phyloP scores from a whole-genome alignment of 2,329 filamentous ascomycete genomes.

The Zalaria obscura region DNA sequence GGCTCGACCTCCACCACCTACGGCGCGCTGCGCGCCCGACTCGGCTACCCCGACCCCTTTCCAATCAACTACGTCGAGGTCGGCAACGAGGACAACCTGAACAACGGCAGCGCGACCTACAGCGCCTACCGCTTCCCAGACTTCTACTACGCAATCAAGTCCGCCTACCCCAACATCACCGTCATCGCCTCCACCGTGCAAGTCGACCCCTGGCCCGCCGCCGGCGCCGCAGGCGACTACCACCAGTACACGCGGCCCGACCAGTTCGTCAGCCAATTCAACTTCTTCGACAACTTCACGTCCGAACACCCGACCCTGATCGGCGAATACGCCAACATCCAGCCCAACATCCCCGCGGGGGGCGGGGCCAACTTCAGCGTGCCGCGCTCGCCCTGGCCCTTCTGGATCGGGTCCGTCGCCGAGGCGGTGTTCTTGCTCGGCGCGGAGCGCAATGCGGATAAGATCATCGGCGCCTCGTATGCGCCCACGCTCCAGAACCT shows the following conservation, averaged over 20 bases:
- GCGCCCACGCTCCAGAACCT: slow-evolving; percentile 11
- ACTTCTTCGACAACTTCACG: slow-evolving; percentile 33
- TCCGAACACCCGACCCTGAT: slow-evolving; percentile 20
- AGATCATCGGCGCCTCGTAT: slow-evolving; percentile 38
- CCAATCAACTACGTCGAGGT: slow-evolving; percentile 48
- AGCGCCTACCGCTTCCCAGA: slow-evolving; percentile 39
- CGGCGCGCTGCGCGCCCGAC: slow-evolving; percentile 41
- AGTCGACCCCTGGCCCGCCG: slow-evolving; percentile 10
- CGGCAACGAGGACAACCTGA: slow-evolving; percentile 54
- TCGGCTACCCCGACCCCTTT: slow-evolving; percentile 50
- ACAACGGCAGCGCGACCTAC: slow-evolving; percentile 21
- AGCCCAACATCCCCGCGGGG: slow-evolving; percentile 34
- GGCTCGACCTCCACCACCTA: slow-evolving; percentile 40
- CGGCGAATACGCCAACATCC: slow-evolving; percentile 37
- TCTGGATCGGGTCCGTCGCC: slow-evolving; percentile 40
- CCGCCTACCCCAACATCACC: slow-evolving; percentile 42
- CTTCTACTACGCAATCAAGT: slow-evolving; percentile 45
- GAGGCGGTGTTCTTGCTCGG: slow-evolving; percentile 51
- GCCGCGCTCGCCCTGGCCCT: slow-evolving; percentile 7
- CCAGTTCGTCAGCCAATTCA: slow-evolving; percentile 13
- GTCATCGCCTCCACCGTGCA: slow-evolving; percentile 35
- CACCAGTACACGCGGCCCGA: slow-evolving; percentile 18
- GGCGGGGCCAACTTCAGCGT: slow-evolving; percentile 20
- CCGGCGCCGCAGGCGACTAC: slow-evolving; percentile 13
- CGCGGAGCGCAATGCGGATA: slow-evolving; percentile 44